Evolutionary conservation across 2,329 filamentous ascomycete genomes (phyloP), one percentile per base, ranked within the genome.

Genomic region (Cladophialophora psammophila): DNA sequence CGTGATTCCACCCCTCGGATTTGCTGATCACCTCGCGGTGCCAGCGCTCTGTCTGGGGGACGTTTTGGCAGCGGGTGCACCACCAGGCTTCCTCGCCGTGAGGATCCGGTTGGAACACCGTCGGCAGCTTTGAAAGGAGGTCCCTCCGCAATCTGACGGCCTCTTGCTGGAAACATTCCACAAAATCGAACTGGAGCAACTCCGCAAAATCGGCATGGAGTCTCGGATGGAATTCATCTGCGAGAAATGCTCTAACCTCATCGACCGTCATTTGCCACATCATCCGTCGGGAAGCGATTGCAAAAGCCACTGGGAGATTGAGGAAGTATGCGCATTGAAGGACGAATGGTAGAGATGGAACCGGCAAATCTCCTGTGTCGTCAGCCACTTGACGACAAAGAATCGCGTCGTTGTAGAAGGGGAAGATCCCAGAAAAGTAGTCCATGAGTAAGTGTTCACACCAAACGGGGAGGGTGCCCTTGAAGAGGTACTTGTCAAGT

Each of bases 401-500:
- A 7, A 7, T 38, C 15, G 32, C 34, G 57, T 8, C 1, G n/a
- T 26, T 18, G 26, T 2, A 20, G n/a, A 60, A 18, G 10, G 40
- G 20, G 40, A 34, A 34, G 7, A 6, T 9, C 18, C 12, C 6
- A 5, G 38, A 31, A 8, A 60, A 12, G 20, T 5, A 32, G 32
- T 15, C 12, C n/a, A n/a, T 35, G 26, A 60, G 57, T 4, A 12
- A n/a, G 13, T 18, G 5, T 3, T 45, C 36, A 12, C 12, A 60
- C 40, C 40, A 60, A 1, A 6, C 13, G 9, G 57, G 57, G 13
- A 60, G 40, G 20, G 32, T 40, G 18, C 57, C 57, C 9, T 35
- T 6, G 57, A 60, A 60, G 40, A 60, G 57, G 32, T 60, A 50
- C 31, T 60, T 32, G 40, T 60, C 57, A 32, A 34, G 32, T 10